Percentiles rank a stretch among this genome's conserved stretches.
Evolutionary conservation across 2,329 filamentous ascomycete genomes (phyloP).

Genomic region (Penicillium sp.): DNA sequence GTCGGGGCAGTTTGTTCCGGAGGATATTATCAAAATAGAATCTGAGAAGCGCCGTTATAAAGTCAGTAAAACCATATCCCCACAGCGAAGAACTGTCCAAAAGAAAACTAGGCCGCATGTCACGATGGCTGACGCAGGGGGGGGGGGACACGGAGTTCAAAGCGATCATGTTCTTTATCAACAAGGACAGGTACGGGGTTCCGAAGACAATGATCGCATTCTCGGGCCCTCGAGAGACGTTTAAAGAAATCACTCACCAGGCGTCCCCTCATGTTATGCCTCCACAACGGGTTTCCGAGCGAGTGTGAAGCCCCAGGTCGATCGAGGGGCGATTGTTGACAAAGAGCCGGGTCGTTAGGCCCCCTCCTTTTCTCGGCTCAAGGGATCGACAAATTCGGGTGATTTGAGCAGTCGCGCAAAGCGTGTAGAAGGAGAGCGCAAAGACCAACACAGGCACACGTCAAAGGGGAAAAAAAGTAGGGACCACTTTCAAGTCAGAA

Average conservation of each 20-base stretch:
- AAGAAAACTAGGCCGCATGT: conserved; percentile 22
- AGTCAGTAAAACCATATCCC: conserved; percentile 7
- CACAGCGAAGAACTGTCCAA: conserved; percentile 1
- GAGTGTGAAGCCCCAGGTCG: neutral
- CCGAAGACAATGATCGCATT: conserved; percentile 14
- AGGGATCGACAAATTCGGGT: conserved; percentile 17
- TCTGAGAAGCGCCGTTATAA: conserved; percentile 12
- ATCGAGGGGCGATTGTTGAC: conserved; percentile 1
- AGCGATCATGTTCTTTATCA: conserved; percentile 15
- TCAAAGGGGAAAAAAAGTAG: conserved; percentile 1
- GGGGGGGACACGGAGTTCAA: conserved; percentile 12
- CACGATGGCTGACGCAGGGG: conserved; percentile 21
- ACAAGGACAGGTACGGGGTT: conserved; percentile 14
- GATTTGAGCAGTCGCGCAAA: neutral
- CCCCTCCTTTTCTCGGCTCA: conserved; percentile 20
- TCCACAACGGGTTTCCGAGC: neutral
- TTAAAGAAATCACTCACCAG: conserved; percentile 14
- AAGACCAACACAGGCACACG: neutral
- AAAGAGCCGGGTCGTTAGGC: conserved; percentile 5
- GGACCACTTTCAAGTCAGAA: neutral
- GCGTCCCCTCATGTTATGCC: conserved; percentile 17
- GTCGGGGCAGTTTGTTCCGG: neutral
- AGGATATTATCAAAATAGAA: conserved; percentile 13
- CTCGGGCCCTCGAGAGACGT: neutral
- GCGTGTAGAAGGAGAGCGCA: neutral